Evolutionary conservation across 2,329 filamentous ascomycete species (phyloP), one percentile per base, ranked within the genome.

Genomic region (Microsporum audouinii): DNA sequence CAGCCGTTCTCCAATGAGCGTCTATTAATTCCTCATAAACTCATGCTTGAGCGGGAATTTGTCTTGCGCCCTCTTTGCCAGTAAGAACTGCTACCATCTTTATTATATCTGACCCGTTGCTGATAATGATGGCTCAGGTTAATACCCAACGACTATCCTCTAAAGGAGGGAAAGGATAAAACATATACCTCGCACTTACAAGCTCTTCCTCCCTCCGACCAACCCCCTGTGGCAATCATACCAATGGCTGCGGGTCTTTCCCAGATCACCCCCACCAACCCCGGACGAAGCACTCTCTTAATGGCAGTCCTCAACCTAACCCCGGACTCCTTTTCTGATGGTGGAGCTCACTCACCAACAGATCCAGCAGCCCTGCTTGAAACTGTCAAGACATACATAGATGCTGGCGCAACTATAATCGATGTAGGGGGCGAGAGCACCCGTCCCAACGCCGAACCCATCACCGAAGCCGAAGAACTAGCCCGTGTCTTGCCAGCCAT

Each of bases 231-330:
- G 5, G 68, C 76, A 62, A 76, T 75, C 43, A 73, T 71, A 2
- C 70, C 72, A 33, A 68, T 78, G 61, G 72, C 72, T 5, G 64
- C 69, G 23, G 58, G 62, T 29, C 68, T 81, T 41, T 73, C 79
- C 8, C 77, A 84, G 0, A 75, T 94, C 43, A 82, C 83, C 58
- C 80, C 88, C 17, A 75, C 80, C 5, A 78, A 80, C 63, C 72
- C 77, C 0, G 71, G 69, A 53, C 82, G 86, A 56, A 79, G 77
- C 59, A 96, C 92, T 0, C 84, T 84, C 53, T 76, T 96, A 66
- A 99, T 99, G 94, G 89, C 88, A 60, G 95, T 99, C 65, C 79
- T 97, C 53, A 99, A 99, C 74, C 77, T 95, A 59, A 97, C 94
- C 0, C 92, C 92, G 0, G 92, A 99, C 75, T 97, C 92, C 7